A percentile compares a stretch with the other conserved stretches of the same genome.
Evolutionary conservation across 805 yeast genomes (phyloP).

Genomic region (Candida ipomoeae): DNA sequence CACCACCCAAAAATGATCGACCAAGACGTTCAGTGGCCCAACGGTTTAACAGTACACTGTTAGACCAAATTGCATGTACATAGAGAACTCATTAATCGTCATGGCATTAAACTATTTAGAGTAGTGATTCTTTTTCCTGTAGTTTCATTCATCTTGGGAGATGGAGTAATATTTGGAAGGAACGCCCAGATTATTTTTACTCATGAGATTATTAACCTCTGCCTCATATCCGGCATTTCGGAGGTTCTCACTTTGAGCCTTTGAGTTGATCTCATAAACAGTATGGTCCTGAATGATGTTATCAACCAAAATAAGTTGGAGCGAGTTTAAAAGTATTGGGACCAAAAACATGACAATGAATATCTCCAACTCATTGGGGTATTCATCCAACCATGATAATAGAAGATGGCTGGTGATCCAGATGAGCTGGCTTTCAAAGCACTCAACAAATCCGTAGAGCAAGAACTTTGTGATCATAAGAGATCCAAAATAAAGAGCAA

Average conservation of each 20-base stretch:
- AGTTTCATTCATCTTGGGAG: background rate
- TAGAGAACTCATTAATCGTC: background rate
- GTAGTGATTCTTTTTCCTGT: background rate
- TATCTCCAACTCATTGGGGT: conserved; percentile 74
- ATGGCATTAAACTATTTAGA: background rate
- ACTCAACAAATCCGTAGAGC: conserved; percentile 57
- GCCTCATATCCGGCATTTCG: background rate
- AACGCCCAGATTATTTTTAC: background rate
- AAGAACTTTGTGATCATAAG: conserved; percentile 62
- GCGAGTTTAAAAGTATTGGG: conserved; percentile 68
- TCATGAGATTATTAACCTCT: background rate
- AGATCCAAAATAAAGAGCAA: conserved; percentile 62
- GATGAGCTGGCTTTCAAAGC: conserved; percentile 50
- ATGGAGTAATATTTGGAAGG: background rate
- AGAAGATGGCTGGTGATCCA: conserved; percentile 65
- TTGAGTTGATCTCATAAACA: conserved; percentile 31
- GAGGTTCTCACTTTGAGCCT: background rate
- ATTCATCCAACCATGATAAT: conserved; percentile 76
- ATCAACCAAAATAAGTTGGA: conserved; percentile 71
- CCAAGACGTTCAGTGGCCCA: background rate
- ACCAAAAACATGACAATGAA: conserved; percentile 81
- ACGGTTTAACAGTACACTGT: too few species aligned
- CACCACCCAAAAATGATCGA: background rate
- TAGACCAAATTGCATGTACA: background rate
- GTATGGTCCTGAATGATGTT: conserved; percentile 61